These are phyloP conservation scores for Amphirosellinia nigrospora DNA, from an alignment of 495 filamentous ascomycete species.

Conservation along the genomic window DNA sequence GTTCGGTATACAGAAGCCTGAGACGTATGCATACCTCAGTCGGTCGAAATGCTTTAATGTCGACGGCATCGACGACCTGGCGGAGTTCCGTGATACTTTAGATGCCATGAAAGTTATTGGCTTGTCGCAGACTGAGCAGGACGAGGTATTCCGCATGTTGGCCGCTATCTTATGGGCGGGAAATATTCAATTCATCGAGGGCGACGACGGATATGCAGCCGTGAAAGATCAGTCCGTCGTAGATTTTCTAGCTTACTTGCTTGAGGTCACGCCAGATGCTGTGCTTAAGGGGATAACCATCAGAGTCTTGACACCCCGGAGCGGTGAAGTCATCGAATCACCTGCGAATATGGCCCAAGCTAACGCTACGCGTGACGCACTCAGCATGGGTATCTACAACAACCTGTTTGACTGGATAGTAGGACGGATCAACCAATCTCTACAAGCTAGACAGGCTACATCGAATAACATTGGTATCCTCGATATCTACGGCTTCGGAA, in stretches of 20 bases:
- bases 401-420: constrained; percentile 99
- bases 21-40: constrained; percentile 95
- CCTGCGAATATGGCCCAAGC: constrained; percentile 91
- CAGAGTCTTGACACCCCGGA: constrained; percentile 86
- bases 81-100: constrained; percentile 90
- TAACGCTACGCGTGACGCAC: constrained; percentile 88
- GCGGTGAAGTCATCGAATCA: constrained; percentile 87
- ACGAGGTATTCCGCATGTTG: constrained; percentile 96
- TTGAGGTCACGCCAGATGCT: constrained; percentile 82
- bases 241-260: constrained; percentile 90
- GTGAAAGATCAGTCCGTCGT: constrained; percentile 88
- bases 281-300: constrained; percentile 90
- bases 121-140: constrained; percentile 85
- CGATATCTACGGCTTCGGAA: constrained; percentile 99
- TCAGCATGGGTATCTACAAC: constrained; percentile 94
- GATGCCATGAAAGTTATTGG: constrained; percentile 96
- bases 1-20: constrained; percentile 88
- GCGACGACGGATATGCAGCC: constrained; percentile 84
- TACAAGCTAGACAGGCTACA: constrained; percentile 76
- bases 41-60: constrained; percentile 94
- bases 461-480: constrained; percentile 93
- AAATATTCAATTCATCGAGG: constrained; percentile 87
- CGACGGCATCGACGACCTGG: constrained; percentile 86
- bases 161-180: constrained; percentile 93
- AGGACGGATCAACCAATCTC: constrained; percentile 84